A percentile compares a stretch with the other conserved stretches of the same genome.
These are phyloP conservation scores for Trichoderma sp. DNA, from an alignment of 2,329 filamentous ascomycete genomes.

Conservation along the genomic window DNA sequence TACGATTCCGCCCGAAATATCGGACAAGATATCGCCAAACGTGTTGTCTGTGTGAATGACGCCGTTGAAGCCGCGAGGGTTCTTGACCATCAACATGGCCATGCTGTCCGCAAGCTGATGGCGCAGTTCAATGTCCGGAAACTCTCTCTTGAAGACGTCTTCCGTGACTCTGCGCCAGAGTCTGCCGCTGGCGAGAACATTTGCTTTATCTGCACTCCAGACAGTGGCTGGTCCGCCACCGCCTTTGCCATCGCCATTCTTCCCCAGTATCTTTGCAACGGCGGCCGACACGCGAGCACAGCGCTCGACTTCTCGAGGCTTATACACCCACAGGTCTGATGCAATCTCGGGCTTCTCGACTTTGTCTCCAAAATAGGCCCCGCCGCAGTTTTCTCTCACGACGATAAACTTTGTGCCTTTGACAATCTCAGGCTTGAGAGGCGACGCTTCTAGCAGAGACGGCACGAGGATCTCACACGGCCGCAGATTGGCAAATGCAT, in stretches of 20 bases:
- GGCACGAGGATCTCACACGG: constrained; percentile 53
- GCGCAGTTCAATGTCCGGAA: constrained; percentile 47
- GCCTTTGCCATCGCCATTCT: constrained; percentile 34
- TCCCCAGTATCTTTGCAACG: constrained; percentile 45
- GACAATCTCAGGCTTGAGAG: constrained; percentile 51
- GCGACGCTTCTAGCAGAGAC: constrained; percentile 46
- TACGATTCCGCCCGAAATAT: constrained; percentile 51
- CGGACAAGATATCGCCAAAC: constrained; percentile 53
- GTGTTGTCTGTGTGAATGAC: constrained; percentile 54
- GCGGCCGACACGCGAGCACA: constrained; percentile 51
- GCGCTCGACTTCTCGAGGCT: constrained; percentile 50
- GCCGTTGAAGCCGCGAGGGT: constrained; percentile 53
- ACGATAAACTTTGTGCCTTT: constrained; percentile 53
- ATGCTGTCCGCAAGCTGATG: constrained; percentile 54
- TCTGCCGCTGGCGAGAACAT: constrained; percentile 55
- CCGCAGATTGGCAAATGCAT: constrained; percentile 56
- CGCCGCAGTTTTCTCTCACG: constrained; percentile 55
- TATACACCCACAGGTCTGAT: constrained; percentile 54
- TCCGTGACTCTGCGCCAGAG: constrained; percentile 53
- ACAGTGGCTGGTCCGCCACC: constrained; percentile 46
- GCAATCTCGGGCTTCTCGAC: constrained; percentile 48
- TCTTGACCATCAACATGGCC: constrained; percentile 53
- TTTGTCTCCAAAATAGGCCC: constrained; percentile 55
- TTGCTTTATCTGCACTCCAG: constrained; percentile 56
- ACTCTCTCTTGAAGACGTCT: constrained; percentile 47